Conservation (phyloP, 2,329 filamentous ascomycete genomes). For the Talaromyces sp. region DNA sequence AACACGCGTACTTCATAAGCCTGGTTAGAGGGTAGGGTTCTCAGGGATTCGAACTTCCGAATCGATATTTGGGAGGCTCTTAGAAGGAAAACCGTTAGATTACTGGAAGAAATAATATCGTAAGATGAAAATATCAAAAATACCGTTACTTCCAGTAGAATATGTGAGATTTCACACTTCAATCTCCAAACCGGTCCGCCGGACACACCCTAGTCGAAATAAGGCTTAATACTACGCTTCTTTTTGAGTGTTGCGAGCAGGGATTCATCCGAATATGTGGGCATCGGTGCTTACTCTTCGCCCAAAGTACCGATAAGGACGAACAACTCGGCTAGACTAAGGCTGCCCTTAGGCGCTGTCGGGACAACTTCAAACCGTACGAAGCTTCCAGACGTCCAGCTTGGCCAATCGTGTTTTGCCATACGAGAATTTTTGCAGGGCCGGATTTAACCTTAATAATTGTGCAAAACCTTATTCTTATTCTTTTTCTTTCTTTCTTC, state of each 20-base stretch:
- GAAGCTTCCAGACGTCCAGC: background rate
- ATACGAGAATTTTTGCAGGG: background rate
- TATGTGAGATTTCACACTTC: no score
- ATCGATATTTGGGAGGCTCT: no score
- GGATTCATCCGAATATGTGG: background rate
- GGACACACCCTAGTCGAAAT: background rate
- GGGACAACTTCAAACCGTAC: conserved; percentile 3
- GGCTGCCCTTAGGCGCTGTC: background rate
- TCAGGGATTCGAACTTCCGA: no score
- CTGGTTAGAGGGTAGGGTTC: no score
- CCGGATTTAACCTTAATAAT: background rate
- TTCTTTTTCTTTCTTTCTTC: background rate
- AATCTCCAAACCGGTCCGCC: background rate
- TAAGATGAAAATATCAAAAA: no score
- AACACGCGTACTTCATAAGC: no score
- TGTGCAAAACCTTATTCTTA: background rate
- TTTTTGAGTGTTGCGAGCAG: background rate
- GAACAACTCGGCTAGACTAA: background rate
- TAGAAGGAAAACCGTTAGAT: no score
- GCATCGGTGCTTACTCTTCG: background rate
- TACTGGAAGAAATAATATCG: no score
- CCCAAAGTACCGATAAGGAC: background rate
- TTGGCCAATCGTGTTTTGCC: background rate
- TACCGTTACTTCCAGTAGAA: no score
- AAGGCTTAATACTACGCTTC: background rate